Evolutionary conservation across 139 green algal genomes (phyloP), one percentile per base, ranked within the genome.

Genomic region (Desmodesmus armatus): DNA sequence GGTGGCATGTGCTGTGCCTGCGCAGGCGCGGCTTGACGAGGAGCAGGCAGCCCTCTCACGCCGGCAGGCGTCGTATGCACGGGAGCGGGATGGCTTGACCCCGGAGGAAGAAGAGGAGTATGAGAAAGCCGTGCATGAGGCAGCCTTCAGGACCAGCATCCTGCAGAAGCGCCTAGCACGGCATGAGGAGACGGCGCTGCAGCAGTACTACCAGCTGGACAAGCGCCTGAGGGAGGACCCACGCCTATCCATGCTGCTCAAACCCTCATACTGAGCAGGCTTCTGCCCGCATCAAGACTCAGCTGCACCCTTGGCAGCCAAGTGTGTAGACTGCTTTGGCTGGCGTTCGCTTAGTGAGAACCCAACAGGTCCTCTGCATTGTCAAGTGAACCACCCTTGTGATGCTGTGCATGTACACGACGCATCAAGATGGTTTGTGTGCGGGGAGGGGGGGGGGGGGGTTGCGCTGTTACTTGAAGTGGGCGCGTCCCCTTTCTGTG

Each of bases 191-290:
- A 89, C 94, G 67, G 93, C 95, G 25, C 89, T 97, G 60, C 85
- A 95, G 67, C 95, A 95, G 88, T 98, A 96, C 89, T 96, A 96
- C 79, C 90, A 95, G 60, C 87, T 98, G 41, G 95, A 98, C 80
- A 87, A 90, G 60, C 94, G 91, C 89, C 90, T 98, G 47, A 74
- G 93, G 3, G 35, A 43, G 21, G 95, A 98, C 80, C n/a, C 87
- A 6, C 84, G 95, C 29, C 91, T 98, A 11, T 82, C 83, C 31
- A 81, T 85, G 51, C 87, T 95, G 83, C 49, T 80, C 31, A 80
- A 23, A n/a, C 73, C 73, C n/a, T n/a, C n/a, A n/a, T n/a, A n/a
- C n/a, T n/a, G n/a, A n/a, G n/a, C n/a, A n/a, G n/a, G n/a, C n/a
- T n/a, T n/a, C n/a, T n/a, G n/a, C n/a, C n/a, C n/a, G n/a, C n/a